Conservation (phyloP, 1,284 basidiomycete species). For the Retiboletus flavoniger region DNA sequence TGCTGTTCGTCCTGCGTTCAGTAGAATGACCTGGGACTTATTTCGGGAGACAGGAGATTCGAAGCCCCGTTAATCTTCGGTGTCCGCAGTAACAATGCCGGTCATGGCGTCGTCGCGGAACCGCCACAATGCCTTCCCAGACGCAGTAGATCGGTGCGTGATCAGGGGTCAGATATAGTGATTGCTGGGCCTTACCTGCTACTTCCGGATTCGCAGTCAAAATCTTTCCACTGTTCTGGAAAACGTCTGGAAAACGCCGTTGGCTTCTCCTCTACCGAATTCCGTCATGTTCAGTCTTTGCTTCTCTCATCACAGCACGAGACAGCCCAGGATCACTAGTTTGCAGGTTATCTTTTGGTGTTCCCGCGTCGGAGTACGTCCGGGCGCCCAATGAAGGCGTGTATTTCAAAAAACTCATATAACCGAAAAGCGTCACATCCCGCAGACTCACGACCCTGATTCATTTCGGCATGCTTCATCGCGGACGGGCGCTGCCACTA, state of each 20-base stretch:
- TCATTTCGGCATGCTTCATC: conserved; percentile 31
- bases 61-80: conserved; percentile 24
- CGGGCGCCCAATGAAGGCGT: background rate
- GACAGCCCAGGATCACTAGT: conserved; percentile 3
- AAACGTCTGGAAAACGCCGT: conserved; percentile 30
- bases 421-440: conserved; percentile 1
- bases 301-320: conserved; percentile 2
- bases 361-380: conserved; percentile 4
- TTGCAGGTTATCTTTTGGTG: background rate
- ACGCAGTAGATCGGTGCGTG: conserved; percentile 30
- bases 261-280: conserved; percentile 18
- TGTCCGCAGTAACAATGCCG: conserved; percentile 28
- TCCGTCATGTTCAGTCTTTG: conserved; percentile 1
- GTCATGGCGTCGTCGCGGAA: conserved; percentile 27
- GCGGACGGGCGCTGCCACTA: conserved; percentile 14
- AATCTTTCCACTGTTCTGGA: conserved; percentile 21
- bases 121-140: conserved; percentile 32
- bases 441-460: conserved; percentile 26
- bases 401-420: conserved; percentile 9
- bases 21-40: conserved; percentile 1
- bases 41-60: conserved; percentile 9
- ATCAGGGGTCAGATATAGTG: conserved; percentile 29
- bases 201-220: conserved; percentile 33
- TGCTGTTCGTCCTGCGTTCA: conserved; percentile 5
- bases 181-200: conserved; percentile 27